These are phyloP conservation scores for Coemansia sp. DNA, from an alignment of 192 early-diverging fungal genomes.

Conservation along the genomic window DNA sequence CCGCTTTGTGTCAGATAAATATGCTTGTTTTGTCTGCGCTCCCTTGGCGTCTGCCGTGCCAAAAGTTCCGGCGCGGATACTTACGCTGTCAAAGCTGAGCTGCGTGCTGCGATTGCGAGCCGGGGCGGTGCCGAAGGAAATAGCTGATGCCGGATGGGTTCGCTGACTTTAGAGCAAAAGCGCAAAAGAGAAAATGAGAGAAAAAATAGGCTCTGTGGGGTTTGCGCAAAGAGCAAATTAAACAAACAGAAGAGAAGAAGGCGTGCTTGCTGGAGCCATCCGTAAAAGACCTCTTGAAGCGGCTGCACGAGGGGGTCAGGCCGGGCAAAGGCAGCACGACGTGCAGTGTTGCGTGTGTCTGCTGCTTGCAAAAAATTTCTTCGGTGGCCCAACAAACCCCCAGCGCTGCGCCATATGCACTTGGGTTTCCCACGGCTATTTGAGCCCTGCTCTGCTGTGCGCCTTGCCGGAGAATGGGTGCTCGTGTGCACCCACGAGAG, in stretches of 20 bases:
- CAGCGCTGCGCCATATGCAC: slow-evolving; percentile 6
- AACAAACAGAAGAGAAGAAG: not conserved
- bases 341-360: not conserved
- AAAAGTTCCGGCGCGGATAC: not conserved
- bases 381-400: not conserved
- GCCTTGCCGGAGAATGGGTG: not conserved
- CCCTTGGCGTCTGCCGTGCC: not conserved
- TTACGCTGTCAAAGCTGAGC: not conserved
- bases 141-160: not conserved
- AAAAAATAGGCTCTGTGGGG: not conserved
- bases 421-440: slow-evolving; percentile 7
- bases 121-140: not conserved
- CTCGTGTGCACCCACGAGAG: not conserved
- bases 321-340: not conserved
- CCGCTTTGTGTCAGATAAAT: slow-evolving; percentile 1
- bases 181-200: no score
- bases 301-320: not conserved
- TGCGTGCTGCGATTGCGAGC: not conserved
- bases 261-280: not conserved
- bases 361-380: not conserved
- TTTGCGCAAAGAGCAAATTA: not conserved
- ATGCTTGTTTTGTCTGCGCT: not conserved
- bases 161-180: not conserved
- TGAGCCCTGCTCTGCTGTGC: not conserved
- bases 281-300: not conserved